Evolutionary conservation across 257 asterid species (phyloP).

Genomic region (Penstemon eatonii): DNA sequence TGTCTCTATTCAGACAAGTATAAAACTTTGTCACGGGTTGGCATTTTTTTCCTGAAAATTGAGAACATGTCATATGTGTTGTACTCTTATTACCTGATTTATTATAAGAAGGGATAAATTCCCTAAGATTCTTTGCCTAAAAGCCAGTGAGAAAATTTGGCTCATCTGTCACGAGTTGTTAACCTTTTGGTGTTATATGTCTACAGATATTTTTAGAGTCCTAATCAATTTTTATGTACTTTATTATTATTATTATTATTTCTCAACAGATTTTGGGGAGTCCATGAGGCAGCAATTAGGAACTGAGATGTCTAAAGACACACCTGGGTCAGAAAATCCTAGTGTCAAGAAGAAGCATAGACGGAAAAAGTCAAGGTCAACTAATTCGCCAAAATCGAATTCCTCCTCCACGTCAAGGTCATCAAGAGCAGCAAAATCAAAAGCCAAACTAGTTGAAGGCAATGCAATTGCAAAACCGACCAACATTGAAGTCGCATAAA

Average conservation of each 20-base stretch:
- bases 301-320: constrained; percentile 36
- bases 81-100: constrained; percentile 12
- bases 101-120: not conserved
- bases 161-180: constrained; percentile 36
- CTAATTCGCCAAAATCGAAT: constrained; percentile 51
- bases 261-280: constrained; percentile 24
- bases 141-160: constrained; percentile 32
- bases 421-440: constrained; percentile 47
- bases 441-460: constrained; percentile 59
- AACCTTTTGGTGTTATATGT: not conserved
- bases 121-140: constrained; percentile 12
- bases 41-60: constrained; percentile 4
- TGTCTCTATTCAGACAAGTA: constrained; percentile 30
- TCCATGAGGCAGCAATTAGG: constrained; percentile 18
- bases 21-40: constrained; percentile 24
- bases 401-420: constrained; percentile 31
- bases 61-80: constrained; percentile 27
- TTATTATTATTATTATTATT: not conserved
- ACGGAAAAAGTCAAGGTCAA: constrained; percentile 60
- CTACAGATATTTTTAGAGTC: not conserved
- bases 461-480: constrained; percentile 40
- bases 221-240: not conserved
- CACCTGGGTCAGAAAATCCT: constrained; percentile 37
- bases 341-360: constrained; percentile 53
- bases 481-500: constrained; percentile 69